Conservation (phyloP, 805 yeast species). For the Kodamaea laetipori region DNA sequence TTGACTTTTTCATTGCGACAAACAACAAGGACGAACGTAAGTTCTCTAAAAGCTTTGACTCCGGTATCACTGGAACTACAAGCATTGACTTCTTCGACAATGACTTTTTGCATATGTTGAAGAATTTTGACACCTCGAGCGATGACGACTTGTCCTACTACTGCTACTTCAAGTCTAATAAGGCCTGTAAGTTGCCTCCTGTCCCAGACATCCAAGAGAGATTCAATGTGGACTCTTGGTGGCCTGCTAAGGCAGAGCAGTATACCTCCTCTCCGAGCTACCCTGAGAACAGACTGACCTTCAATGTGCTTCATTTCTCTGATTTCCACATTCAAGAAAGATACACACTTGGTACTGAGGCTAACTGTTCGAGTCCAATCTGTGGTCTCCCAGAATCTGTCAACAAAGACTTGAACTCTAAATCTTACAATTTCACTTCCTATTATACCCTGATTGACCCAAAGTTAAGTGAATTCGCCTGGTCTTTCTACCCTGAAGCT, state of each 20-base stretch:
- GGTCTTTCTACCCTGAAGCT: constrained; percentile 36
- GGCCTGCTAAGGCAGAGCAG: constrained; percentile 38
- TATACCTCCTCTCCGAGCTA: constrained; percentile 33
- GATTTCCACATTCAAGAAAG: constrained; percentile 66
- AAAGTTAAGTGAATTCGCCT: constrained; percentile 15
- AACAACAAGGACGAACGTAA: constrained; percentile 17
- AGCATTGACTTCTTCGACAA: constrained; percentile 39
- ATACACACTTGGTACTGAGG: constrained; percentile 56
- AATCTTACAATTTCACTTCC: constrained; percentile 33
- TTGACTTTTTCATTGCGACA: constrained; percentile 42
- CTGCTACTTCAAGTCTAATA: constrained; percentile 50
- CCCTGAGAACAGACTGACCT: constrained; percentile 33
- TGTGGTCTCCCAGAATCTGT: constrained; percentile 61
- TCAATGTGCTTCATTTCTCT: constrained; percentile 65
- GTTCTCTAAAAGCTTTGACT: constrained; percentile 18
- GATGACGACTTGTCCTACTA: constrained; percentile 48
- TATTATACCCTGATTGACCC: constrained; percentile 24
- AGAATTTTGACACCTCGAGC: constrained; percentile 38
- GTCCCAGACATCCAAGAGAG: constrained; percentile 50
- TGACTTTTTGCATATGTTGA: constrained; percentile 41
- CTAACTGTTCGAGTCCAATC: constrained; percentile 56
- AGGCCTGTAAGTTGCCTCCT: constrained; percentile 52
- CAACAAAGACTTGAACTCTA: constrained; percentile 30
- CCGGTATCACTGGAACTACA: constrained; percentile 28
- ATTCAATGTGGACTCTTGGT: constrained; percentile 31